These are phyloP conservation scores for Macrocybe gigantea DNA, from an alignment of 768 basidiomycete species.

Conservation along the genomic window DNA sequence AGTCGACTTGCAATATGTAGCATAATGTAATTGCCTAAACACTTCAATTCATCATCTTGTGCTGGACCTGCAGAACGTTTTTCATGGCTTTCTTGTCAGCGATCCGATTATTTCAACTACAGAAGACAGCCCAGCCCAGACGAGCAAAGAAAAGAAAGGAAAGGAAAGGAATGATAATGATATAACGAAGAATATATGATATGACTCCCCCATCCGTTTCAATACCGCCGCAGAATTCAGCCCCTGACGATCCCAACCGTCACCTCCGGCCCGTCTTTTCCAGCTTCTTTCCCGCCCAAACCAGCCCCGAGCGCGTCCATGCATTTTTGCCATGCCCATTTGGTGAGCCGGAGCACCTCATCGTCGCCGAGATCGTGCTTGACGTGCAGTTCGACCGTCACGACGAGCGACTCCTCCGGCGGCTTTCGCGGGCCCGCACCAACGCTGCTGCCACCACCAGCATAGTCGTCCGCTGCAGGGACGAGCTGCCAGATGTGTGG, in stretches of 20 bases:
- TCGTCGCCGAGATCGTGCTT: conserved; percentile 57
- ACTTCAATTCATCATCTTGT: too few relatives aligned
- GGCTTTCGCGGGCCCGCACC: not conserved
- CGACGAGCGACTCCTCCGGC: conserved; percentile 41
- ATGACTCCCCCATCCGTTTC: not conserved
- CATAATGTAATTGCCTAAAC: too few relatives aligned
- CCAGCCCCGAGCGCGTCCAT: conserved; percentile 43
- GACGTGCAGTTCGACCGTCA: conserved; percentile 80
- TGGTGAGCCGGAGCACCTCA: conserved; percentile 66
- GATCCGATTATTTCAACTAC: too few relatives aligned
- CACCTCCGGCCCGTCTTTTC: conserved; percentile 51
- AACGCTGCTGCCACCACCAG: not conserved
- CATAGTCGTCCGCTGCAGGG: conserved; percentile 26
- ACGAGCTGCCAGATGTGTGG: conserved; percentile 89
- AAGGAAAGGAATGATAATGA: too few relatives aligned
- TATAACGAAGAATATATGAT: too few relatives aligned
- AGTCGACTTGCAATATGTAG: too few relatives aligned
- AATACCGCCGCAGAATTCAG: conserved; percentile 15
- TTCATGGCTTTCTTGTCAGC: too few relatives aligned
- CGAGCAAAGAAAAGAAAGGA: too few relatives aligned
- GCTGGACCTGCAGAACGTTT: too few relatives aligned
- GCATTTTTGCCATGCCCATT: conserved; percentile 71
- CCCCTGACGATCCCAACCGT: conserved; percentile 71
- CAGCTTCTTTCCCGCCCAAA: conserved; percentile 32
- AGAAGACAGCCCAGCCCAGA: too few relatives aligned